Percentiles rank a stretch among this genome's conserved stretches.
These are phyloP conservation scores for Orbilia brochopaga DNA, from an alignment of 2,329 filamentous ascomycete species.

Conservation along the genomic window DNA sequence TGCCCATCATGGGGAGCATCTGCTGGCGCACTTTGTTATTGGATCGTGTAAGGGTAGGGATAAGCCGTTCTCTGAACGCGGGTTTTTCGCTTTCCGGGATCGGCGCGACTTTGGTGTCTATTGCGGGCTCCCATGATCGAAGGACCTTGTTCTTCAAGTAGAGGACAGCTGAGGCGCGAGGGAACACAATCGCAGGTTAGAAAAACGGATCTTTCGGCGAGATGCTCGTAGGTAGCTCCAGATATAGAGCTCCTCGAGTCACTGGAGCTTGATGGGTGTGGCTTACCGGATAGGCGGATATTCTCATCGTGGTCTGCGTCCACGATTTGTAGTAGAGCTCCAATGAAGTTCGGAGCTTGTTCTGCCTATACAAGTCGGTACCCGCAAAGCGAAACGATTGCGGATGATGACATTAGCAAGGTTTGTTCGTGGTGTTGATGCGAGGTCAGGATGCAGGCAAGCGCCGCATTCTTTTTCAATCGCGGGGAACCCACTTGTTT, in stretches of 20 bases:
- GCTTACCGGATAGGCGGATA: conserved; percentile 84
- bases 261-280: conserved; percentile 52
- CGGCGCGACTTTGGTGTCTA: conserved; percentile 74
- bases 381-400: conserved; percentile 47
- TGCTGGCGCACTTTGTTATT: conserved; percentile 84
- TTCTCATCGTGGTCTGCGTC: conserved; percentile 84
- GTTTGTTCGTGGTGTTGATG: not conserved
- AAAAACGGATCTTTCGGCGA: not conserved
- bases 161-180: conserved; percentile 73
- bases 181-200: conserved; percentile 50
- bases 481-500: conserved; percentile 70
- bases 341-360: conserved; percentile 84
- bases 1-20: conserved; percentile 90
- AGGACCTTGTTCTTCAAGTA: conserved; percentile 98
- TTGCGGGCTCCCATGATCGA: conserved; percentile 82
- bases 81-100: conserved; percentile 90
- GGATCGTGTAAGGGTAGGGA: conserved; percentile 84
- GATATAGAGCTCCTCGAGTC: conserved; percentile 1
- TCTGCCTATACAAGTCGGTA: conserved; percentile 70
- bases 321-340: conserved; percentile 87
- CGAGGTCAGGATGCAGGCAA: conserved; percentile 52
- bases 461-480: conserved; percentile 39
- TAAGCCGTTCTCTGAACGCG: conserved; percentile 82
- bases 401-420: conserved; percentile 51
- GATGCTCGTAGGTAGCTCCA: not conserved